Base-by-base conservation (phyloP, 208 protist genomes). In the Wallacemonas sp. region DNA sequence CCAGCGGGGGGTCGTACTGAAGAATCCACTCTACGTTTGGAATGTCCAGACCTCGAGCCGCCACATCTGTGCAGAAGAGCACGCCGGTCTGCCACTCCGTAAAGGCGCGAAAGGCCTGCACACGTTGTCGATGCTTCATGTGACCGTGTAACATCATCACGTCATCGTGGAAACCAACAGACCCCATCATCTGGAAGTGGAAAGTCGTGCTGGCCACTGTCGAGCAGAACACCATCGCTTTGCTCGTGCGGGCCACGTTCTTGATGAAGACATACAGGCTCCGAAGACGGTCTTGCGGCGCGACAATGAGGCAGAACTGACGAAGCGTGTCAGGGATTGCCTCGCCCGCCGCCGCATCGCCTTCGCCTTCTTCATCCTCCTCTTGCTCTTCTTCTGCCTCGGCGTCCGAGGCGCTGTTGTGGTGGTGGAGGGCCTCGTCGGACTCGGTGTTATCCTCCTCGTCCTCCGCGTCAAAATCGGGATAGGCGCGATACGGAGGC, bases 121-220 rank as follows among this genome's bases (percentile, higher is more conserved):
- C 81, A 64, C 97, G 89, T 56, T 98, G 93, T 3, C 92, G 79
- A 71, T 99, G 98, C 69, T 91, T 93, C 70, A 99, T 94, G 53
- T 98, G 90, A 21, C 97, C 96, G 79, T 99, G 97, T 24, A 99
- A 83, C 84, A 95, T 96, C 72, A 98, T 96, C 24, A 98, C 75
- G 26, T 94, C 81, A 17, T 99, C 95, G 55, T 98, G 98, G 45
- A 99, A 96, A 51, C 98, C 97, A 24, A 99, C 96, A 66, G 98
- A 99, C 72, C 98, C 99, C 69, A 99, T 92, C 60, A 99, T 96
- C 75, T 99, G 97, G 58, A 88, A 97, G 82, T 99, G 97, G 75
- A 98, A 99, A 68, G 97, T 98, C 27, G 98, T 97, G 30, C 90
- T 95, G 36, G 98, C 97, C 63, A 98, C 97, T 22, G 93, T 98